Base-by-base conservation (phyloP, 2,329 filamentous ascomycete genomes). In the Cladophialophora exuberans region DNA sequence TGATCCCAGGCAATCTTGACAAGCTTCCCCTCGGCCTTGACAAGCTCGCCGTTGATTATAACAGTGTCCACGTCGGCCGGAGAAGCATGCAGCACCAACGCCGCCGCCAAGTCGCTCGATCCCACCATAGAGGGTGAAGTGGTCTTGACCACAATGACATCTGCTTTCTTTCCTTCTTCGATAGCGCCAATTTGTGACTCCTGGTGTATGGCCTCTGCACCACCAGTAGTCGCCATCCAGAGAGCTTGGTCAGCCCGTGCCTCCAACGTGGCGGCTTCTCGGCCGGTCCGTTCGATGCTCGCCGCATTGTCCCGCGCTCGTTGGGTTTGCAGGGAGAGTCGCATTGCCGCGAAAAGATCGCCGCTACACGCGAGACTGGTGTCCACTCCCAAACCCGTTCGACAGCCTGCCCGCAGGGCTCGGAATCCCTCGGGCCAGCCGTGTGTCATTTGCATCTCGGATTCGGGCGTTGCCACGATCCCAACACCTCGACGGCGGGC, bases 361-460 rank as follows among this genome's bases (percentile, higher is more conserved):
- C 54, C 52, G 1, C 64, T 64, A 42, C 64, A 66, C 45, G 65
- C 67, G 38, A 61, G 63, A 45, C 69, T 65, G 25, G 65, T 69
- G 50, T 70, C 68, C 20, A 69, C 54, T 1, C 69, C 69, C 3
- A 70, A 35, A 1, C 66, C 65, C 4, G 47, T 48, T 5, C 60
- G 60, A 15, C 61, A 61, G 13, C 57, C 62, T 0, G 60, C n/a
- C 18, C 54, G 56, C 42, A 67, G 66, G 38, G 70, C 71, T 3
- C 76, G 67, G 0, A 73, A 70, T 1, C 64, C 44, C 13, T 36
- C 43, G 9, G 52, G 52, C 5, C 35, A 22, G 0, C 72, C 70
- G 53, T 70, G 67, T 0, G 69, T 71, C 76, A 79, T 80, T 57
- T 80, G 76, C 13, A 79, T 64, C 61, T 82, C 79, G 0, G 77